Percentiles rank a stretch among this genome's conserved stretches.
Conservation (phyloP, 352 stramenopile genomes). For the Phytophthora cactorum region DNA sequence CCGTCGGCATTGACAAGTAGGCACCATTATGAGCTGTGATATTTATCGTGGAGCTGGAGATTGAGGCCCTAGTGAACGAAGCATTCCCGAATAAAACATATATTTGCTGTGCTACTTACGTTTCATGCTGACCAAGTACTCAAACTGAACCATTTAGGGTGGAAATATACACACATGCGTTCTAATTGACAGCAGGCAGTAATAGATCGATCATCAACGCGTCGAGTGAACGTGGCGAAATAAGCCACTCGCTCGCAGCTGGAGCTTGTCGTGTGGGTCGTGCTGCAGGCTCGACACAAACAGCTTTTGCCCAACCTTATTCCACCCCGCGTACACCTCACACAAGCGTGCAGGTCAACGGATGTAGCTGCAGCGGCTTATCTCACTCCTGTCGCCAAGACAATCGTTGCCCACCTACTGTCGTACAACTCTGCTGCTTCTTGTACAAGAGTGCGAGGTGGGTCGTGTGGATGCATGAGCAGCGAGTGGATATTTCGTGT, state of each 20-base stretch:
- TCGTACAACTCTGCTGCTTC: constrained; percentile 12
- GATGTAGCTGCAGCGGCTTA: not conserved
- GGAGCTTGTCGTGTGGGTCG: not conserved
- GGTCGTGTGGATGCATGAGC: not conserved
- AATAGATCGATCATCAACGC: too few species aligned
- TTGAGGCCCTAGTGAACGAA: not conserved
- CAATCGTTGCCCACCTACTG: not conserved
- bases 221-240: not conserved
- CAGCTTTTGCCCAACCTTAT: not conserved
- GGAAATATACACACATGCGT: not conserved
- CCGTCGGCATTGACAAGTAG: constrained; percentile 36
- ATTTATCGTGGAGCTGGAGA: constrained; percentile 39
- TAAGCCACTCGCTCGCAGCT: not conserved
- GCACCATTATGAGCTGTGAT: constrained; percentile 31
- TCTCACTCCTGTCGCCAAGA: not conserved
- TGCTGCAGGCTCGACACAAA: not conserved
- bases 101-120: constrained; percentile 12
- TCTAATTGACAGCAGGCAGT: not conserved
- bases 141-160: not conserved
- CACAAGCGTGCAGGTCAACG: too few species aligned
- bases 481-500: constrained; percentile 25
- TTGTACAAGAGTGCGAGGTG: not conserved
- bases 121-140: not conserved
- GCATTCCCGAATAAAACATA: constrained; percentile 28
- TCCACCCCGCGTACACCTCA: not conserved